A percentile compares a stretch with the other conserved stretches of the same genome.
These are phyloP conservation scores for Fusarium napiforme DNA, from an alignment of 2,329 filamentous ascomycete genomes.

Conservation along the genomic window DNA sequence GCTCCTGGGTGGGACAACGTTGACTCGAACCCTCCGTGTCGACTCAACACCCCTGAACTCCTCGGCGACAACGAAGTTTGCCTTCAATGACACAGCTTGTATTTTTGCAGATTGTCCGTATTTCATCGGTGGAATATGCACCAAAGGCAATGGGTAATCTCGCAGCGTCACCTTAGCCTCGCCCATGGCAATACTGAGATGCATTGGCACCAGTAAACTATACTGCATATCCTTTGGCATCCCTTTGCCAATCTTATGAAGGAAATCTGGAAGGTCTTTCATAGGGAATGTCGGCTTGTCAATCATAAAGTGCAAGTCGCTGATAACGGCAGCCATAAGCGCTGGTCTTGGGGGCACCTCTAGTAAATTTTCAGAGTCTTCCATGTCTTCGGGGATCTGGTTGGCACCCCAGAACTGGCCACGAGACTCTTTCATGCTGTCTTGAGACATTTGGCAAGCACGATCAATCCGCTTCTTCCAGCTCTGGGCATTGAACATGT, in stretches of 20 bases:
- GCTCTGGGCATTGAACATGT: constrained; percentile 84
- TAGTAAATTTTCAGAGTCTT: constrained; percentile 86
- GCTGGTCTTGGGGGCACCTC: constrained; percentile 86
- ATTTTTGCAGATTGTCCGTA: constrained; percentile 81
- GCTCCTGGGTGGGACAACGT: constrained; percentile 78
- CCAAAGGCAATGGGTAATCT: constrained; percentile 91
- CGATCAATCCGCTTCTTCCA: constrained; percentile 93
- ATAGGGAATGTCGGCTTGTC: constrained; percentile 95
- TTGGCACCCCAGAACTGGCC: constrained; percentile 85
- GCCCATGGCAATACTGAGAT: constrained; percentile 87
- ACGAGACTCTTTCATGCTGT: constrained; percentile 81
- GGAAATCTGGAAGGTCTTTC: constrained; percentile 81
- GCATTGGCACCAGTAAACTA: constrained; percentile 88
- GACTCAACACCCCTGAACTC: constrained; percentile 87
- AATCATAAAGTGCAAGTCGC: constrained; percentile 83
- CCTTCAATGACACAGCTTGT: constrained; percentile 83
- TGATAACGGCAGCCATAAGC: constrained; percentile 82
- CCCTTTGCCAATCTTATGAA: constrained; percentile 93
- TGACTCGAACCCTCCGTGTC: constrained; percentile 80
- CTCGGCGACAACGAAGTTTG: constrained; percentile 95
- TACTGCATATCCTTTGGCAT: constrained; percentile 95
- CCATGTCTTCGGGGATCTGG: constrained; percentile 81
- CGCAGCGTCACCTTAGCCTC: constrained; percentile 87
- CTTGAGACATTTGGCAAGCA: constrained; percentile 74
- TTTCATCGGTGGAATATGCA: constrained; percentile 89